phyloP scores from a whole-genome alignment of 2,329 filamentous ascomycete genomes.

The Trichoderma koningii region DNA sequence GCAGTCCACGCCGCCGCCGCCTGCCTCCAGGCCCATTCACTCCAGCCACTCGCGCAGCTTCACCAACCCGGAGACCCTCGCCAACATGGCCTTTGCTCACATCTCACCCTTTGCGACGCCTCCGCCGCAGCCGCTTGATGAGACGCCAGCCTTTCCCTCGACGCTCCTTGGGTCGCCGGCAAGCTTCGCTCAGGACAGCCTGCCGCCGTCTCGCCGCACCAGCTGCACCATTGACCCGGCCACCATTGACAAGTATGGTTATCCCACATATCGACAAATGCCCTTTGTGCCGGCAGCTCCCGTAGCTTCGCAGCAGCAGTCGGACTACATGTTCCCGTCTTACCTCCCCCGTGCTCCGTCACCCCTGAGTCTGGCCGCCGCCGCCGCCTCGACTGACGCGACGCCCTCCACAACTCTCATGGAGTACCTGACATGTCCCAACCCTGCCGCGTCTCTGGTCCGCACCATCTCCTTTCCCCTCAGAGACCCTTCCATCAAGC shows the following conservation, averaged over 20 bases:
- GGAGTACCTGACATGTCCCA: slow-evolving; percentile 74
- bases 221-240: slow-evolving; percentile 68
- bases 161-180: slow-evolving; percentile 70
- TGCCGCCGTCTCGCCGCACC: slow-evolving; percentile 52
- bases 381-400: slow-evolving; percentile 43
- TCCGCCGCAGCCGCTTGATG: slow-evolving; percentile 28
- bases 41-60: slow-evolving; percentile 59
- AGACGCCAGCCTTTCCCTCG: slow-evolving; percentile 36
- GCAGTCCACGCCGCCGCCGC: slow-evolving; percentile 35
- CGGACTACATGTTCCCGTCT: slow-evolving; percentile 48
- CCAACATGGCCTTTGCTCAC: slow-evolving; percentile 42
- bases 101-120: slow-evolving; percentile 43
- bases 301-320: slow-evolving; percentile 28
- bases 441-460: slow-evolving; percentile 80
- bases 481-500: slow-evolving; percentile 68
- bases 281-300: slow-evolving; percentile 46
- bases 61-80: slow-evolving; percentile 62
- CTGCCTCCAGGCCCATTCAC: slow-evolving; percentile 39
- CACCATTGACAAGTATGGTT: slow-evolving; percentile 70
- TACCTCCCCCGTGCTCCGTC: slow-evolving; percentile 52
- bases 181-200: slow-evolving; percentile 50
- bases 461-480: slow-evolving; percentile 72
- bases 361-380: slow-evolving; percentile 45
- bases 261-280: slow-evolving; percentile 80
- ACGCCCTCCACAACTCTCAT: slow-evolving; percentile 68